Evolutionary conservation across 352 stramenopile species (phyloP), one percentile per base, ranked within the genome.

Genomic region (Phytophthora citrophthora): DNA sequence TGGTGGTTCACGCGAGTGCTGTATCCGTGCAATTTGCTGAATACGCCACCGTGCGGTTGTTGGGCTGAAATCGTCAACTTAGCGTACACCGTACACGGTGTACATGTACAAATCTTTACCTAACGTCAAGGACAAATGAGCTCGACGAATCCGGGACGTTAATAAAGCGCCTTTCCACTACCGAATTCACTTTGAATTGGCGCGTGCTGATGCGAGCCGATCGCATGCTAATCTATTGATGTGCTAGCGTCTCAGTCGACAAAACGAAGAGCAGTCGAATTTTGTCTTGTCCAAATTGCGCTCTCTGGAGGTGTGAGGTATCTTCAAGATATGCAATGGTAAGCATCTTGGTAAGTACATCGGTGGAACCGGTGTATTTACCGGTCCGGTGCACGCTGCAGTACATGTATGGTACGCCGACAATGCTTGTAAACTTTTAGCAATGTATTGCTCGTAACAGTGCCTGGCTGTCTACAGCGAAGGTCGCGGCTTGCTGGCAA

Each of bases 211-310:
- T 46, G 18, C 40, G 40, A 46, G 18, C 40, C 23, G 40, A 46
- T 46, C 36, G 8, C 36, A 41, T 40, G 38, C 38, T 58, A 34
- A 59, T 50, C 39, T 24, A n/a, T 41, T 6, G 52, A 59, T 59
- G 10, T 59, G 39, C 20, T 59, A 4, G 10, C 29, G 2, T 59
- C 15, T 41, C 27, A 26, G 41, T 50, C 27, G 39, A 59, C 51
- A 27, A 43, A 41, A n/a, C 44, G 15, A 10, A 2, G 11, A 12
- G 8, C 29, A 45, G 48, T 55, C 18, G 32, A 43, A 39, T 43
- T 54, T 54, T 54, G 13, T 16, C 29, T 16, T 31, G 27, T 43
- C 47, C 43, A 6, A 10, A 32, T 20, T n/a, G 36, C 4, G 36
- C 36, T 41, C 13, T 41, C 36, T 20, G 15, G 36, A 4, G 20